Evolutionary conservation across 441 rosid species (phyloP).

Genomic region (Populus hybrid): DNA sequence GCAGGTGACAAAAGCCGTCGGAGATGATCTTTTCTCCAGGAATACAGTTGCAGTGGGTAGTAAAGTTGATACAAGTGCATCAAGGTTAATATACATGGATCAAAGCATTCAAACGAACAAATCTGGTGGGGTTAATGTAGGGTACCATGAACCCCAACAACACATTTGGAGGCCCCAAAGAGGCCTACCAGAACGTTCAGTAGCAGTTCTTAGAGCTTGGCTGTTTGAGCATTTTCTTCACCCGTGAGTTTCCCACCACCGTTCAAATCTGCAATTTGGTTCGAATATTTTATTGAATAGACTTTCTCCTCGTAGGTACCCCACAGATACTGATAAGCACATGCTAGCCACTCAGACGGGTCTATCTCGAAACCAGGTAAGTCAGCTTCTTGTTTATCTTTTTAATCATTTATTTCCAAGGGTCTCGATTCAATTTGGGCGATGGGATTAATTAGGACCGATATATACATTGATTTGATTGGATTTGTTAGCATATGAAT

Average conservation of each 20-base stretch:
- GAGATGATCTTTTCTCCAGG: constrained; percentile 36
- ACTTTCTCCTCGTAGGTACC: constrained; percentile 39
- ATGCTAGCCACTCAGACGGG: constrained; percentile 58
- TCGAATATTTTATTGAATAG: neutral
- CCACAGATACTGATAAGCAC: constrained; percentile 54
- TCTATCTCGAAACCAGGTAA: constrained; percentile 53
- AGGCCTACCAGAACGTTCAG: constrained; percentile 21
- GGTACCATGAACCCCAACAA: constrained; percentile 45
- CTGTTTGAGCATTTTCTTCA: constrained; percentile 65
- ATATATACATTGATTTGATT: neutral
- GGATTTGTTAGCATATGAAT: neutral
- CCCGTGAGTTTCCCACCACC: constrained; percentile 32
- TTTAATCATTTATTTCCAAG: neutral
- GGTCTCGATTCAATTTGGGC: neutral
- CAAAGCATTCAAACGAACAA: constrained; percentile 34
- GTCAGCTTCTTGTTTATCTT: constrained; percentile 5
- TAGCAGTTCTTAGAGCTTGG: constrained; percentile 64
- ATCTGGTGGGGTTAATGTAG: constrained; percentile 30
- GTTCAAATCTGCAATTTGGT: neutral
- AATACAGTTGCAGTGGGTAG: constrained; percentile 26
- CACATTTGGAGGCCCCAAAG: constrained; percentile 58
- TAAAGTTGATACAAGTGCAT: constrained; percentile 14
- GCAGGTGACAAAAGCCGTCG: constrained; percentile 29
- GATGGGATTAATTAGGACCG: neutral
- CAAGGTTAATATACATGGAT: constrained; percentile 26